Conservation (phyloP, 2,329 filamentous ascomycete genomes). For the Talaromyces albobiverticillius region DNA sequence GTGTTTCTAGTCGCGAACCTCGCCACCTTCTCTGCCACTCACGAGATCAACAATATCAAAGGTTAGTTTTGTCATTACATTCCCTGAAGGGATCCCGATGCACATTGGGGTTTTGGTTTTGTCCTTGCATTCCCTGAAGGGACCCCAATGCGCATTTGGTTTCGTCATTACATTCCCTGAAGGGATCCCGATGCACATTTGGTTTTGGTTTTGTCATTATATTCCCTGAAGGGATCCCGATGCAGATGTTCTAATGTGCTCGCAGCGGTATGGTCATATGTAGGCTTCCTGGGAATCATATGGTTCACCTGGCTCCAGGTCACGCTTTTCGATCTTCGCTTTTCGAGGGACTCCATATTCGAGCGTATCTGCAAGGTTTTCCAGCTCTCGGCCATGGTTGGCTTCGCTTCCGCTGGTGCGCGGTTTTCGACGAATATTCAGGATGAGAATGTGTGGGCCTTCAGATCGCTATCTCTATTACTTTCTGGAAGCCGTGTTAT, state of each 20-base stretch:
- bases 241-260: background rate
- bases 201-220: too few relatives aligned
- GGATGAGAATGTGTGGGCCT: slow-evolving; percentile 42
- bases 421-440: slow-evolving; percentile 41
- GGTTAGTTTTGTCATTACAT: slow-evolving; percentile 28
- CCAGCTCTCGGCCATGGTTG: slow-evolving; percentile 64
- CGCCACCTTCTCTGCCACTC: slow-evolving; percentile 58
- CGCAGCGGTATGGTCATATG: slow-evolving; percentile 45
- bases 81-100: too few relatives aligned
- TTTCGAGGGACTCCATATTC: slow-evolving; percentile 62
- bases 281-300: slow-evolving; percentile 57
- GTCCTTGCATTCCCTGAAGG: too few relatives aligned
- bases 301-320: slow-evolving; percentile 70
- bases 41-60: slow-evolving; percentile 53
- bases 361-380: slow-evolving; percentile 58
- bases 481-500: slow-evolving; percentile 54
- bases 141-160: too few relatives aligned
- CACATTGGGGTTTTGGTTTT: too few relatives aligned
- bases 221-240: too few relatives aligned
- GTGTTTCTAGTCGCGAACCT: slow-evolving; percentile 64
- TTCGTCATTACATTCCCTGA: too few relatives aligned
- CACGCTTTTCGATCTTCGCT: slow-evolving; percentile 64
- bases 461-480: slow-evolving; percentile 40
- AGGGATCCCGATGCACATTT: too few relatives aligned
- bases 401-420: slow-evolving; percentile 60